phyloP scores from a whole-genome alignment of 2,329 filamentous ascomycete genomes.

The Botrytis paeoniae region DNA sequence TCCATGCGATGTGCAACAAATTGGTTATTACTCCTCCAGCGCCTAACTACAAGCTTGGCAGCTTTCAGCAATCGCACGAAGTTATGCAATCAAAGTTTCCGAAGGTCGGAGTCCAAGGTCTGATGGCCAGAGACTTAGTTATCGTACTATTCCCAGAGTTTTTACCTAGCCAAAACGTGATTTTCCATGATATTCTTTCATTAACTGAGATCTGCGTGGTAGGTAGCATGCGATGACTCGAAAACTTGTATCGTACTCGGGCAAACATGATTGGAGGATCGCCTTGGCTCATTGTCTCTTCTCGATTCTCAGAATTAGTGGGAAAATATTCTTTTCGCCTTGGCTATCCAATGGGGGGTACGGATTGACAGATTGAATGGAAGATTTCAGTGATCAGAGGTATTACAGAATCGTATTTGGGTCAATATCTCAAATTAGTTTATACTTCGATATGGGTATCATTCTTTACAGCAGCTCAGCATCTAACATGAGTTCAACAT shows the following conservation, averaged over 20 bases:
- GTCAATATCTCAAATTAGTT: not conserved
- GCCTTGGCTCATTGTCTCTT: not conserved
- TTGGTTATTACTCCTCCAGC: accelerated
- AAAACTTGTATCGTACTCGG: not conserved
- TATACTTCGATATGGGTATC: not conserved
- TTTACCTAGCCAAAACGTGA: not conserved
- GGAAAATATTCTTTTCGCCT: no score
- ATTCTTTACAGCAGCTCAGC: not conserved
- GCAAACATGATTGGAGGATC: not conserved
- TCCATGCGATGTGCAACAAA: not conserved
- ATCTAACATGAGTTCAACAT: not conserved
- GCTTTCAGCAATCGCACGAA: no score
- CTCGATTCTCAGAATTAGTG: not conserved
- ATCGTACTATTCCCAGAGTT: not conserved
- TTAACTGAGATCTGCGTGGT: accelerated
- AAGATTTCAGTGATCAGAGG: not conserved
- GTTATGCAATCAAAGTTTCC: not conserved
- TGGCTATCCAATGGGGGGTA: not conserved
- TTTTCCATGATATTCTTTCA: not conserved
- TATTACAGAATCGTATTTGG: not conserved
- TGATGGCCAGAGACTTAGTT: not conserved
- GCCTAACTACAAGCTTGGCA: not conserved
- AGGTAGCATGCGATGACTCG: not conserved
- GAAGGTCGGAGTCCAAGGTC: not conserved
- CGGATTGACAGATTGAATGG: not conserved